phyloP scores from a whole-genome alignment of 176 grass and related monocot species.

The Chloris gayana region DNA sequence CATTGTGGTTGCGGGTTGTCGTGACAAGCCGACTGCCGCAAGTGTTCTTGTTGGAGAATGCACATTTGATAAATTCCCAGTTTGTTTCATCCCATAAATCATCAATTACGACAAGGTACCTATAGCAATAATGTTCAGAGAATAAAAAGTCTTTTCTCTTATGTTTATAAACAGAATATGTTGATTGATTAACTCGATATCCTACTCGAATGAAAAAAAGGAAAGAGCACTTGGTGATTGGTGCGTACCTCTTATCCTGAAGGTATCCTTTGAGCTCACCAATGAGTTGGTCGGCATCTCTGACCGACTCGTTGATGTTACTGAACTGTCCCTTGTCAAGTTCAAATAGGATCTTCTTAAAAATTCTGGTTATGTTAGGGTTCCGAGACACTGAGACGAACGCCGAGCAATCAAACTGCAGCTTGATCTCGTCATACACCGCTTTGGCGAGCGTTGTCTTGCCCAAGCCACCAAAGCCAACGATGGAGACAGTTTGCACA shows the following conservation, averaged over 20 bases:
- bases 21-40: background rate
- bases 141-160: too few species aligned
- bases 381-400: background rate
- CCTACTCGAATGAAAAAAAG: too few species aligned
- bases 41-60: background rate
- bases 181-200: too few species aligned
- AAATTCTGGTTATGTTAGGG: background rate
- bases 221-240: background rate
- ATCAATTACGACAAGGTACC: background rate
- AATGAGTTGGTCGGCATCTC: background rate
- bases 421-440: background rate
- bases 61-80: background rate
- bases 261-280: background rate
- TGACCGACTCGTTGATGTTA: too few species aligned
- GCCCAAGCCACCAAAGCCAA: background rate
- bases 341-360: background rate
- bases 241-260: background rate
- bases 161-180: too few species aligned
- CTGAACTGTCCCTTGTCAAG: too few species aligned
- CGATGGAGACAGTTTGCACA: background rate
- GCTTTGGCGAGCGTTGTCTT: slow-evolving; percentile 5
- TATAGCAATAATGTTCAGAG: background rate
- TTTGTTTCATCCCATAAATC: background rate
- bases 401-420: background rate
- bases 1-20: background rate